phyloP scores from a whole-genome alignment of 1,284 basidiomycete species.

The Volvariella volvacea region DNA sequence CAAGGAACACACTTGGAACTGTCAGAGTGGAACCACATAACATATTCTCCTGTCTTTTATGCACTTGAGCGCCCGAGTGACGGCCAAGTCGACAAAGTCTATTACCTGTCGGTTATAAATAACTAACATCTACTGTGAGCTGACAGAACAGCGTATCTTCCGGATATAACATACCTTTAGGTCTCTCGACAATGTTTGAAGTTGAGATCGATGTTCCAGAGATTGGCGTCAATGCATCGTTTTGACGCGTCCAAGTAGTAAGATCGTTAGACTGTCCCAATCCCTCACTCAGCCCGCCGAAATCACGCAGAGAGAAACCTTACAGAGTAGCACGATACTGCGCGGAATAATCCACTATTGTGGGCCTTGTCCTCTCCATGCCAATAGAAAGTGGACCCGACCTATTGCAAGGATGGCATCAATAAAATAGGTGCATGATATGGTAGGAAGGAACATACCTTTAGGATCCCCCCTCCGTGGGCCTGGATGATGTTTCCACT shows the following conservation, averaged over 20 bases:
- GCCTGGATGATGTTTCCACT: slow-evolving; percentile 58
- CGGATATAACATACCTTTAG: slow-evolving; percentile 39
- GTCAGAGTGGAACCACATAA: slow-evolving; percentile 71
- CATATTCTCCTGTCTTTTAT: slow-evolving; percentile 50
- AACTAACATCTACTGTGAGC: slow-evolving; percentile 31
- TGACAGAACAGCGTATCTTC: no score
- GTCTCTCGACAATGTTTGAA: slow-evolving; percentile 56
- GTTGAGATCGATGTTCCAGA: slow-evolving; percentile 50
- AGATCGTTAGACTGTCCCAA: slow-evolving; percentile 42
- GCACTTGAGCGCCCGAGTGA: neutral
- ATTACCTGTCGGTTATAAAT: slow-evolving; percentile 46
- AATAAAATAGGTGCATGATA: neutral
- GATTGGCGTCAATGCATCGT: slow-evolving; percentile 48
- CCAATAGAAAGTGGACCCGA: slow-evolving; percentile 56
- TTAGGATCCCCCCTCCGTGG: slow-evolving; percentile 55
- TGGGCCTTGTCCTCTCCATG: slow-evolving; percentile 58
- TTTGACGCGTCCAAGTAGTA: slow-evolving; percentile 49
- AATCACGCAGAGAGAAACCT: slow-evolving; percentile 8
- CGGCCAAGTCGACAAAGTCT: no score
- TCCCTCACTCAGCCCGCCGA: neutral
- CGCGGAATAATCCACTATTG: slow-evolving; percentile 50
- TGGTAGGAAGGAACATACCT: slow-evolving; percentile 26
- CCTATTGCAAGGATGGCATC: slow-evolving; percentile 24
- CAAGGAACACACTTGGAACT: slow-evolving; percentile 42
- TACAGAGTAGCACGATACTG: slow-evolving; percentile 55